phyloP scores from a whole-genome alignment of 1,284 basidiomycete genomes.

The Xerocomus nothofagi region DNA sequence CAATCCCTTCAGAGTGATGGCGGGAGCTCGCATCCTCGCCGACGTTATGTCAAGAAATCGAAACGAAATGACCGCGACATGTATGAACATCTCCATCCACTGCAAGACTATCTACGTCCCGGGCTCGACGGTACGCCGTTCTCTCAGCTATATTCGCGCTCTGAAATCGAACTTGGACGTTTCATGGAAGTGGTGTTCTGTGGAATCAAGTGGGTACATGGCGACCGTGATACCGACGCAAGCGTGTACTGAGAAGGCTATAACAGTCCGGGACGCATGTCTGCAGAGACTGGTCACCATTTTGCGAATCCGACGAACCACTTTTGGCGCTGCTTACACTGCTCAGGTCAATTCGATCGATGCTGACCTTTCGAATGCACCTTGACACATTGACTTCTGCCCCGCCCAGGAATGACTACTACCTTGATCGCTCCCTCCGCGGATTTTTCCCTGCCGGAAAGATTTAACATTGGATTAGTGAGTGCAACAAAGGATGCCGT shows the following conservation, averaged over 20 bases:
- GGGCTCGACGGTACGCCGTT: slow-evolving; percentile 44
- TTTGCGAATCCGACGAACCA: slow-evolving; percentile 57
- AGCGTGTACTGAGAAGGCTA: background rate
- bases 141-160: background rate
- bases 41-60: slow-evolving; percentile 12
- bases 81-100: slow-evolving; percentile 35
- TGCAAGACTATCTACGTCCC: slow-evolving; percentile 41
- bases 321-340: slow-evolving; percentile 45
- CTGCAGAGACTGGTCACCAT: slow-evolving; percentile 48
- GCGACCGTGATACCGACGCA: background rate
- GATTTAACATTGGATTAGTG: slow-evolving; percentile 46
- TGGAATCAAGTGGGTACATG: slow-evolving; percentile 31
- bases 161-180: background rate
- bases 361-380: background rate
- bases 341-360: slow-evolving; percentile 32
- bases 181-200: slow-evolving; percentile 30
- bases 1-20: background rate
- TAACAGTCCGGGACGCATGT: slow-evolving; percentile 41
- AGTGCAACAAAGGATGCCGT: background rate
- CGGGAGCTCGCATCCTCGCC: background rate
- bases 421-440: slow-evolving; percentile 36
- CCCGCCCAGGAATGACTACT: slow-evolving; percentile 43
- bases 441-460: slow-evolving; percentile 37
- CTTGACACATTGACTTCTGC: background rate
- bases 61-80: slow-evolving; percentile 30